phyloP scores from a whole-genome alignment of 345 rosid species.

The Mangifera indica region DNA sequence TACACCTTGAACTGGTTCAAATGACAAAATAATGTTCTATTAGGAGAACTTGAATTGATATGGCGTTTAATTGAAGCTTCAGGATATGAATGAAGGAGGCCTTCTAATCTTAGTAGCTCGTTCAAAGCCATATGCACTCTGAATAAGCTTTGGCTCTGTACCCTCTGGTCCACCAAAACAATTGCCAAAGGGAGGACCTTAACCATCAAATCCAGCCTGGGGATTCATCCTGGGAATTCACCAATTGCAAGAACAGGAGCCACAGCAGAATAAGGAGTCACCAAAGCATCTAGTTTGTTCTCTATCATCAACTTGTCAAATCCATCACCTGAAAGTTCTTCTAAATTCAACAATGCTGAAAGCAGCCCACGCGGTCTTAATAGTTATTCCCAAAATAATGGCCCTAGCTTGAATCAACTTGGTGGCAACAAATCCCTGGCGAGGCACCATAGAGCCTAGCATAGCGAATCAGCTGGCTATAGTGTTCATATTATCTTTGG shows the following conservation, averaged over 20 bases:
- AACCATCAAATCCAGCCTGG: constrained; percentile 51
- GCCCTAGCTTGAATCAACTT: constrained; percentile 60
- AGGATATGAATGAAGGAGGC: constrained; percentile 48
- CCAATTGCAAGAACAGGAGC: constrained; percentile 52
- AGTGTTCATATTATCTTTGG: constrained; percentile 64
- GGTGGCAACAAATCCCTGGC: constrained; percentile 62
- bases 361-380: constrained; percentile 63
- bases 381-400: constrained; percentile 38
- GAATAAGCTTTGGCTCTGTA: constrained; percentile 62
- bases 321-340: constrained; percentile 38
- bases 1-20: no score
- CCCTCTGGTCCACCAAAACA: constrained; percentile 61
- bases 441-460: constrained; percentile 55
- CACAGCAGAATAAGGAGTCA: constrained; percentile 25
- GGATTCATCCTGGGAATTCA: constrained; percentile 71
- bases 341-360: constrained; percentile 36
- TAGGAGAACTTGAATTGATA: no score
- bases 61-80: neutral
- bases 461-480: constrained; percentile 69
- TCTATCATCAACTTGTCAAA: constrained; percentile 54
- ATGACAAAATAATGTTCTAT: no score
- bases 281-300: constrained; percentile 54
- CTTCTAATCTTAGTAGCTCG: constrained; percentile 55
- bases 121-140: constrained; percentile 71
- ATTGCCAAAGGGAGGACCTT: constrained; percentile 60